Percentiles rank a stretch among this genome's conserved stretches.
phyloP scores from a whole-genome alignment of 805 yeast species.

The Sungouiella blattae region DNA sequence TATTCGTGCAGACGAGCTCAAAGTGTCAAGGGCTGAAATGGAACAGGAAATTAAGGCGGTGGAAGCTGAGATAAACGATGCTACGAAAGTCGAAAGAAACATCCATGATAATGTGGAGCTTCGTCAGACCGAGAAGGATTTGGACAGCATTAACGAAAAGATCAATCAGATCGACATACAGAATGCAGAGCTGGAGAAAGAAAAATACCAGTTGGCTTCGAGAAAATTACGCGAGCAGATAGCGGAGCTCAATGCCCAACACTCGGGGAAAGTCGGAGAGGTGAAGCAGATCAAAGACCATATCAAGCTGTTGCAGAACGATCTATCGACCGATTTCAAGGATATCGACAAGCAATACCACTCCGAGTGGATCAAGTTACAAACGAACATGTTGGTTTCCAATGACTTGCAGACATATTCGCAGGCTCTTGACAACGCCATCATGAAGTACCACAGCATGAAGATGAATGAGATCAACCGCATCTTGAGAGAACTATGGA shows the following conservation, averaged over 20 bases:
- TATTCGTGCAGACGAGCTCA: slow-evolving; percentile 6
- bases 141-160: slow-evolving; percentile 31
- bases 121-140: slow-evolving; percentile 40
- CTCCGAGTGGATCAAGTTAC: slow-evolving; percentile 69
- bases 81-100: slow-evolving; percentile 59
- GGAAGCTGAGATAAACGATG: slow-evolving; percentile 48
- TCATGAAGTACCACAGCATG: slow-evolving; percentile 84
- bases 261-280: slow-evolving; percentile 83
- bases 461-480: slow-evolving; percentile 93
- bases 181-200: slow-evolving; percentile 59
- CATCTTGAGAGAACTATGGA: slow-evolving; percentile 89
- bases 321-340: slow-evolving; percentile 66
- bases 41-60: slow-evolving; percentile 25
- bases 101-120: slow-evolving; percentile 63
- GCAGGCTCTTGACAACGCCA: slow-evolving; percentile 86
- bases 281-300: slow-evolving; percentile 79
- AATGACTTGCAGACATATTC: slow-evolving; percentile 80
- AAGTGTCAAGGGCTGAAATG: slow-evolving; percentile 11
- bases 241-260: slow-evolving; percentile 53
- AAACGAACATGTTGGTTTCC: slow-evolving; percentile 69
- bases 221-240: slow-evolving; percentile 46
- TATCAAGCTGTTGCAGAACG: slow-evolving; percentile 49
- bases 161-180: slow-evolving; percentile 47
- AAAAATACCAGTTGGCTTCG: slow-evolving; percentile 58
- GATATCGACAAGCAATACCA: slow-evolving; percentile 63